Evolutionary conservation across 78 protist species (phyloP).

Genomic region (Capsaspora owczarzaki): DNA sequence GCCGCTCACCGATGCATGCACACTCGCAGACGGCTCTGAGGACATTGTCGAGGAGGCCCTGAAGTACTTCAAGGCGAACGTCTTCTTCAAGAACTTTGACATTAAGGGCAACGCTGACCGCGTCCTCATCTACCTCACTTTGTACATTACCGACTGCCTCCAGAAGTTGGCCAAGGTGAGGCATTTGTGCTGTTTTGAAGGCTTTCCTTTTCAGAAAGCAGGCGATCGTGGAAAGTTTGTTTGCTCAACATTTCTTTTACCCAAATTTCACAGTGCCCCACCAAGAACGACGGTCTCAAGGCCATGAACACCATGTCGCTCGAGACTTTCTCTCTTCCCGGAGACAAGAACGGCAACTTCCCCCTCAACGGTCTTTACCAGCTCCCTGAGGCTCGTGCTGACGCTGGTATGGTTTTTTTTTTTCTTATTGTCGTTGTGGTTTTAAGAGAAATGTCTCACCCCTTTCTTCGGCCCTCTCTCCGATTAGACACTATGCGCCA

Average conservation of each 20-base stretch:
- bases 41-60: constrained; percentile 86
- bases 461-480: neutral
- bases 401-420: constrained; percentile 20
- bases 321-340: constrained; percentile 68
- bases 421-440: neutral
- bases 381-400: constrained; percentile 41
- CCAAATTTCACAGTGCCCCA: neutral
- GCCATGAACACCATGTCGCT: constrained; percentile 45
- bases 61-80: constrained; percentile 74
- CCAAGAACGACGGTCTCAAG: constrained; percentile 45
- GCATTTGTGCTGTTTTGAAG: too few species aligned
- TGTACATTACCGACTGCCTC: constrained; percentile 69
- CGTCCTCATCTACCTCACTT: constrained; percentile 72
- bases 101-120: constrained; percentile 74
- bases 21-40: neutral
- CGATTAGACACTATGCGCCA: constrained; percentile 48
- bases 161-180: constrained; percentile 14
- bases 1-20: too few species aligned
- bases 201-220: too few species aligned
- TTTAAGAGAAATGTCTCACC: neutral
- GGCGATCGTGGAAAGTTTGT: neutral
- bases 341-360: constrained; percentile 51
- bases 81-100: constrained; percentile 76
- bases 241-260: neutral
- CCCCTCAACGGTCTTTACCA: constrained; percentile 57